Percentiles rank a stretch among this genome's conserved stretches.
These are phyloP conservation scores for Diphasiastrum complanatum DNA, from an alignment of 83 land plant species.

Conservation along the genomic window DNA sequence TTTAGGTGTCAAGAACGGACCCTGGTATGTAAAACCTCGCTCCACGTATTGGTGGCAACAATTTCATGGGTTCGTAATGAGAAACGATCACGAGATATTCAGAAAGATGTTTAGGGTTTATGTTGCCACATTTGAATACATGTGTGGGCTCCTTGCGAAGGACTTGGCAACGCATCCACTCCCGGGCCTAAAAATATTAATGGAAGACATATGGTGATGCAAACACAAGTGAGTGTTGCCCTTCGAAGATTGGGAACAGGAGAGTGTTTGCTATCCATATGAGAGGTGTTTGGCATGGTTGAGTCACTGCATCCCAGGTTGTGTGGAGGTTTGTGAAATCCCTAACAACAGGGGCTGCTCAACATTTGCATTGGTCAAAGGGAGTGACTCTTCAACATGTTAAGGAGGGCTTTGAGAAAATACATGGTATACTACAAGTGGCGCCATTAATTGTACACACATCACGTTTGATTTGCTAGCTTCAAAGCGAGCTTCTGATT, in stretches of 20 bases:
- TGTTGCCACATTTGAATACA: constrained; percentile 11
- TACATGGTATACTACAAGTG: constrained; percentile 4
- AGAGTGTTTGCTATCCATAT: no score
- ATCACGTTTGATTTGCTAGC: neutral
- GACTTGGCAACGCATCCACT: constrained; percentile 2
- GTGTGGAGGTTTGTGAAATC: no score
- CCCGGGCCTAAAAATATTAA: neutral
- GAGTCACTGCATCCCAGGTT: no score
- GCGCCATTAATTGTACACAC: constrained; percentile 3
- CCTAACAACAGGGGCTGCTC: no score
- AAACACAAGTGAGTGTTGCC: no score
- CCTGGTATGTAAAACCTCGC: constrained; percentile 7
- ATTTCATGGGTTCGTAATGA: neutral
- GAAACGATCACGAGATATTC: constrained; percentile 9
- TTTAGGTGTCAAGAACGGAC: no score
- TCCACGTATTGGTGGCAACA: constrained; percentile 13
- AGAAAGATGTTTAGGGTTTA: neutral
- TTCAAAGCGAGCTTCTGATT: neutral
- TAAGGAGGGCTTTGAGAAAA: no score
- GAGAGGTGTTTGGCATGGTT: no score
- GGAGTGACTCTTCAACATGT: no score
- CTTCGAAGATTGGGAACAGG: no score
- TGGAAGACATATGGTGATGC: no score
- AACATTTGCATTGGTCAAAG: no score
- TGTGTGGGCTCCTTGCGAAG: neutral